Evolutionary conservation across 2,329 filamentous ascomycete species (phyloP), one percentile per base, ranked within the genome.

Genomic region (Exophiala spinifera): DNA sequence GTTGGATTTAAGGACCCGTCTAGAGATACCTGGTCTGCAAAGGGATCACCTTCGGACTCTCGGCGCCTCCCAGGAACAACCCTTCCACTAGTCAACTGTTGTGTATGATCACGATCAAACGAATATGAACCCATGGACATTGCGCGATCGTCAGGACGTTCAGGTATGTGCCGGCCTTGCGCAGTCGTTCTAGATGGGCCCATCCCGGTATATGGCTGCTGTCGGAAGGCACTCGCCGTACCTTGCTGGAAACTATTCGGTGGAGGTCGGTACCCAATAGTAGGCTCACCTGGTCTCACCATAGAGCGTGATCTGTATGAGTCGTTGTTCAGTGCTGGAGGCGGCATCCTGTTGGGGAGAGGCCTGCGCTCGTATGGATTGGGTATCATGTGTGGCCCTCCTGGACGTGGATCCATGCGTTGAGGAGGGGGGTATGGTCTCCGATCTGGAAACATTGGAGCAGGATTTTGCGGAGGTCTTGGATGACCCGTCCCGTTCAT

Each of bases 111-210:
- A 65, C 88, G 87, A 63, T 95, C 89, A 33, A 57, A 37, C 50
- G 86, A 80, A 63, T 90, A 88, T 8, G 88, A 89, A 4, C 87
- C 94, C 86, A 99, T 87, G 43, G 92, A 96, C 94, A 97, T 97
- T 60, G 94, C 86, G 54, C 94, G 84, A 71, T 97, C 92, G 52
- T 95, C 89, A 58, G 91, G 88, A 50, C 92, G 85, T 68, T 96
- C 91, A 1, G 94, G 94, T 7, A 99, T 91, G 33, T 94, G 79
- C 57, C 94, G 83, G 28, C 94, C 94, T 69, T 96, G 91, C 7
- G 91, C 89, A 2, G 94, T 99, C 46, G 90, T 95, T 58, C 90
- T 85, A 63, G 84, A 56, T 76, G 62, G 46, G 61, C 77, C 60
- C 74, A 76, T 64, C 39, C 70, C 60, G 53, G 85, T 83, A 67